Evolutionary conservation across 139 green algal genomes (phyloP).

Genomic region (Astrephomene gubernaculifera): DNA sequence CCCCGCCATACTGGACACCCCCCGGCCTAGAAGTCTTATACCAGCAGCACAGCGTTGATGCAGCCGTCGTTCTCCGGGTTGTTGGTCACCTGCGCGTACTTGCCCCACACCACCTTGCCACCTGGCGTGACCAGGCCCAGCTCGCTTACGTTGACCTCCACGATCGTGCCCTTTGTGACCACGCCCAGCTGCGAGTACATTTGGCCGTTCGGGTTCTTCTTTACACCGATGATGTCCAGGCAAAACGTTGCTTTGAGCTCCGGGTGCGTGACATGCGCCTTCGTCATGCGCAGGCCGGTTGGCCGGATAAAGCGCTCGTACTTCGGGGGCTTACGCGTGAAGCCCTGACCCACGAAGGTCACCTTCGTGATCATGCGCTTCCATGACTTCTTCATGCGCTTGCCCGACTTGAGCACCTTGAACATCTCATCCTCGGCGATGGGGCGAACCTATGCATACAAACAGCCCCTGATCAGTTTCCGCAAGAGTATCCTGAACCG

Average conservation of each 20-base stretch:
- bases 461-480: neutral
- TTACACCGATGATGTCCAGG: slow-evolving; percentile 98
- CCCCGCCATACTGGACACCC: no score
- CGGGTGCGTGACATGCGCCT: slow-evolving; percentile 98
- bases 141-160: slow-evolving; percentile 99
- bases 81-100: slow-evolving; percentile 96
- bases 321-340: slow-evolving; percentile 99
- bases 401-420: slow-evolving; percentile 93
- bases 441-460: slow-evolving; percentile 81
- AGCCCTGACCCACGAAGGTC: slow-evolving; percentile 96
- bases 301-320: slow-evolving; percentile 99
- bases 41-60: slow-evolving; percentile 98
- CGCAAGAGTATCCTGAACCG: neutral
- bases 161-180: slow-evolving; percentile 95
- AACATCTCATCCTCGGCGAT: slow-evolving; percentile 99
- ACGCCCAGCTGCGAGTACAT: slow-evolving; percentile 97
- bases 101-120: slow-evolving; percentile 99
- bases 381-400: slow-evolving; percentile 96
- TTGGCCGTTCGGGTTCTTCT: slow-evolving; percentile 99
- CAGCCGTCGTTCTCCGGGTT: slow-evolving; percentile 97
- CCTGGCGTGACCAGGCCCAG: slow-evolving; percentile 98
- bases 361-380: slow-evolving; percentile 99
- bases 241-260: slow-evolving; percentile 99
- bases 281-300: slow-evolving; percentile 96
- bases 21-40: no score